phyloP scores from a whole-genome alignment of 2,329 filamentous ascomycete genomes.

The Aspergillus pseudoglaucus region DNA sequence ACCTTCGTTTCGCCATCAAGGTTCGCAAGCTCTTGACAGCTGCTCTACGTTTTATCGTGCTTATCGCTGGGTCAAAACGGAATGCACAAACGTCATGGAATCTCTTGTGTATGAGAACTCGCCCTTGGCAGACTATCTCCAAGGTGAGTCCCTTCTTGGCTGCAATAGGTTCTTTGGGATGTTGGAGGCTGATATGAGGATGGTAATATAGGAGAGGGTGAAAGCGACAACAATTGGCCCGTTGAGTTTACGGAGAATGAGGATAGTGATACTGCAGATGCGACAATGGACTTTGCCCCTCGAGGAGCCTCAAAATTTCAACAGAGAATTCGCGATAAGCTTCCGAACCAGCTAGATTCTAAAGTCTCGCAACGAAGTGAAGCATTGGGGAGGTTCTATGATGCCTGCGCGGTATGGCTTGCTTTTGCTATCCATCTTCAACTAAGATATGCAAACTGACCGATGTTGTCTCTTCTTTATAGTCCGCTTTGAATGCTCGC shows the following conservation, averaged over 20 bases:
- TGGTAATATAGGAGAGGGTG: slow-evolving; percentile 38
- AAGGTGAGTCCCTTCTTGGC: slow-evolving; percentile 54
- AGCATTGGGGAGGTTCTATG: slow-evolving; percentile 36
- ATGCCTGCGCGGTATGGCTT: slow-evolving; percentile 42
- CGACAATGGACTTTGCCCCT: slow-evolving; percentile 42
- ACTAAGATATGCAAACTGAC: neutral
- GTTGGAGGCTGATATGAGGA: slow-evolving; percentile 6
- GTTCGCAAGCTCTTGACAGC: neutral
- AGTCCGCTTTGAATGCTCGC: slow-evolving; percentile 30
- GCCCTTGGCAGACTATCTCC: slow-evolving; percentile 80
- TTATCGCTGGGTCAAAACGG: slow-evolving; percentile 10
- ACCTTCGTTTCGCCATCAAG: neutral
- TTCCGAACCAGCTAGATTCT: slow-evolving; percentile 43
- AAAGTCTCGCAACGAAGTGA: slow-evolving; percentile 23
- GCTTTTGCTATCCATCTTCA: neutral
- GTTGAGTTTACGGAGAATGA: slow-evolving; percentile 20
- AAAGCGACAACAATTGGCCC: slow-evolving; percentile 35
- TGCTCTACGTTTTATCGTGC: neutral
- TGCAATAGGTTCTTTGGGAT: neutral
- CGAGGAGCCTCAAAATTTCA: slow-evolving; percentile 45
- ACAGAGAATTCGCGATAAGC: slow-evolving; percentile 42
- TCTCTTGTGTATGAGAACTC: slow-evolving; percentile 78
- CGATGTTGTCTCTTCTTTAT: neutral
- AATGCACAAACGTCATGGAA: slow-evolving; percentile 60
- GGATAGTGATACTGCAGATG: slow-evolving; percentile 22